Conservation (phyloP, 2,329 filamentous ascomycete species). For the Sclerotinia spermophila region DNA sequence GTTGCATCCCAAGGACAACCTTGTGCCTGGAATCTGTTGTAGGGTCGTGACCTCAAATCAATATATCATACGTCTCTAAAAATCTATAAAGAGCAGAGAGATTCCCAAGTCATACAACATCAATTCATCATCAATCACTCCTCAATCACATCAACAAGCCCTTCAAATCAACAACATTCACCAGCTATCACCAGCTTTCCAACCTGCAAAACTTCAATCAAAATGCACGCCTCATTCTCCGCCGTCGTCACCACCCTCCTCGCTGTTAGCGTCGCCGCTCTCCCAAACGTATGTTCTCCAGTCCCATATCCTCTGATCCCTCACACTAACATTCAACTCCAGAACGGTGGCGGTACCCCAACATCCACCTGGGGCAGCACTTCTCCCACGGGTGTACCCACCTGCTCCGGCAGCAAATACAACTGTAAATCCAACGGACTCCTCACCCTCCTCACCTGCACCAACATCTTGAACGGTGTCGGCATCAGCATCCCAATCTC, state of each 20-base stretch:
- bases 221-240: slow-evolving; percentile 4
- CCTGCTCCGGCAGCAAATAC: neutral
- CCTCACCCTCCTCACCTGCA: neutral
- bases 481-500: neutral
- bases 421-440: neutral
- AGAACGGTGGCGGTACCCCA: neutral
- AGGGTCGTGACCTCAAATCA: no score
- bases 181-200: neutral
- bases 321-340: neutral
- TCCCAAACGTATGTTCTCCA: neutral
- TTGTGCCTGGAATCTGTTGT: neutral
- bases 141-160: neutral
- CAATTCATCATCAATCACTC: slow-evolving; percentile 4
- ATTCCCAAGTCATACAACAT: neutral
- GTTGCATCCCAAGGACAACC: neutral
- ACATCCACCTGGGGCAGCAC: neutral
- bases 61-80: neutral
- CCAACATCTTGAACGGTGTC: neutral
- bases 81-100: neutral
- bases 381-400: neutral
- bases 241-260: neutral
- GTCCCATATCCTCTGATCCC: neutral
- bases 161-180: neutral
- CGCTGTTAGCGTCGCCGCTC: neutral
- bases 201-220: neutral